Evolutionary conservation across 345 rosid genomes (phyloP), one percentile per base, ranked within the genome.

Genomic region (Durio zibethinus): DNA sequence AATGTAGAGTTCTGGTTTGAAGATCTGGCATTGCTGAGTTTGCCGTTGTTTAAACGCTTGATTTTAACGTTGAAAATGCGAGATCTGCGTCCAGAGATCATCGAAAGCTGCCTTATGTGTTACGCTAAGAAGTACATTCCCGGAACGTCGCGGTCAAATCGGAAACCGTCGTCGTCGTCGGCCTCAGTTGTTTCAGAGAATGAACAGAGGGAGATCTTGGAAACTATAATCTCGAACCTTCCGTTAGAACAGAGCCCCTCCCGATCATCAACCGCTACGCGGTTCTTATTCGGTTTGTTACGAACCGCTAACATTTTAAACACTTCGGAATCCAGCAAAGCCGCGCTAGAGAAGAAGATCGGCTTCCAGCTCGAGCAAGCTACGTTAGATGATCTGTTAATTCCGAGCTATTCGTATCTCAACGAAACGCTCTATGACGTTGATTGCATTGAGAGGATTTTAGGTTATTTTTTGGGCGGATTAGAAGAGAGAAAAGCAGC

Each of bases 341-440:
- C 91, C 33, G 76, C 85, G 0, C 45, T 96, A 47, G 97, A 96
- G 89, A 93, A 82, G 81, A 93, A 90, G 86, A 91, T 96, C 25
- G 98, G 94, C 54, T 83, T 85, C 38, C 97, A 92, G 82, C 92
- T 96, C 18, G 98, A 96, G 38, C 85, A 85, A 82, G 97, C 94
- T 31, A 88, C 93, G 40, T 90, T 93, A 10, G 99, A 96, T 80
- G 99, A 96, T 85, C 78, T 96, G 20, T 86, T 96, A 73, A 92
- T 96, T 47, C 98, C 99, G 5, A 96, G 99, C 82, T 96, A 93
- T 63, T 96, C 99, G 0, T 93, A 96, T 84, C 91, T 93, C 43
- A 92, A 91, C 64, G 99, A 96, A 78, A 96, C 99, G 1, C 80
- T 96, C 61, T 96, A 96, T 76, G 98, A 96, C 60, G 97, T 96